Conservation (phyloP, 768 basidiomycete species). For the Podaxis sp. region DNA sequence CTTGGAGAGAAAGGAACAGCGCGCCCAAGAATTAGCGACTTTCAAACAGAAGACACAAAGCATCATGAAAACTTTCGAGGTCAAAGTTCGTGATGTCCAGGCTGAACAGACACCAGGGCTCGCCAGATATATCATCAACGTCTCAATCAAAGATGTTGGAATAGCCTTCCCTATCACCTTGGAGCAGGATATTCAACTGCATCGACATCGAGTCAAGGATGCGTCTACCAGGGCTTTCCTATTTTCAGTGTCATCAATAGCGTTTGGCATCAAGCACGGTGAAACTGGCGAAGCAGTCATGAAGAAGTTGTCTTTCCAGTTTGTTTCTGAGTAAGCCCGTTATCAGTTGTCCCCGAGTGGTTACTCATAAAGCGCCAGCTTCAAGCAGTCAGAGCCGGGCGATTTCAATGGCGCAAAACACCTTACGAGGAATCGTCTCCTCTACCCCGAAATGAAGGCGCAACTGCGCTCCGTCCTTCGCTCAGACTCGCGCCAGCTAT, state of each 20-base stretch:
- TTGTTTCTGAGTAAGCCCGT: constrained; percentile 61
- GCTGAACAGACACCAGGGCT: constrained; percentile 46
- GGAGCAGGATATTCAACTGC: constrained; percentile 45
- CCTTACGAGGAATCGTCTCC: constrained; percentile 61
- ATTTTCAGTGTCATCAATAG: constrained; percentile 73
- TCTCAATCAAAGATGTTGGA: constrained; percentile 68
- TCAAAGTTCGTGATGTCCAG: constrained; percentile 42
- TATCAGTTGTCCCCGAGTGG: background rate
- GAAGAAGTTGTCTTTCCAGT: constrained; percentile 77
- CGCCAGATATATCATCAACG: constrained; percentile 46
- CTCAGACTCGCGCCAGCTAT: constrained; percentile 45
- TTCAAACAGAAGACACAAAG: constrained; percentile 79
- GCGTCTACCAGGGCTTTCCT: constrained; percentile 73
- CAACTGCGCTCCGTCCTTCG: constrained; percentile 57
- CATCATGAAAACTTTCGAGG: constrained; percentile 73
- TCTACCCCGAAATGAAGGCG: constrained; percentile 81
- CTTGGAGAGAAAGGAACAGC: constrained; percentile 64
- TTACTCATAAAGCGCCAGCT: constrained; percentile 41
- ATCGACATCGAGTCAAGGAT: constrained; percentile 29
- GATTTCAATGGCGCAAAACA: constrained; percentile 75
- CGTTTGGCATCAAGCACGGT: constrained; percentile 68
- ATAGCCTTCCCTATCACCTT: constrained; percentile 83
- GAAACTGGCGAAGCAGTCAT: constrained; percentile 77
- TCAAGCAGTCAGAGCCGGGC: constrained; percentile 64
- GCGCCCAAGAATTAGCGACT: constrained; percentile 71